Evolutionary conservation across 2,329 filamentous ascomycete genomes (phyloP).

Genomic region (Fusarium ambrosium): DNA sequence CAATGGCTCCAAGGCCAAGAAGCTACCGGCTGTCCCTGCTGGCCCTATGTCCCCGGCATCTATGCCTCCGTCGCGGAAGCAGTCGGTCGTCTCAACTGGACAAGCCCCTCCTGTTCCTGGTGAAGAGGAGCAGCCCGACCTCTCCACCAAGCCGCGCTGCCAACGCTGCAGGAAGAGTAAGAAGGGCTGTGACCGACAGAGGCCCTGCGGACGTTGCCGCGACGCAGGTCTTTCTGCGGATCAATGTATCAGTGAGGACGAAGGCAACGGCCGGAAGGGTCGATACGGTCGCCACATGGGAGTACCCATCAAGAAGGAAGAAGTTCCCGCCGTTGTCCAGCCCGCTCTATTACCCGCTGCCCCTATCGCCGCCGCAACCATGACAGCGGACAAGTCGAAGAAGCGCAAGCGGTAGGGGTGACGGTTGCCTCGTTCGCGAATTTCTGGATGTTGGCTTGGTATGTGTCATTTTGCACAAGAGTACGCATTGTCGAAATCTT

Average conservation of each 20-base stretch:
- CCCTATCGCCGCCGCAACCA: conserved; percentile 56
- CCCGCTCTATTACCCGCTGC: conserved; percentile 59
- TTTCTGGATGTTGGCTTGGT: conserved; percentile 16
- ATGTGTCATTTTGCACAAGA: conserved; percentile 29
- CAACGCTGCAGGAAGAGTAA: conserved; percentile 99
- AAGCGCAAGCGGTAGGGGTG: conserved; percentile 69
- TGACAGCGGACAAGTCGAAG: conserved; percentile 68
- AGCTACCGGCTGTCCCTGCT: conserved; percentile 55
- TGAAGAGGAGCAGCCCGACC: conserved; percentile 89
- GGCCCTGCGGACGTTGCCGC: conserved; percentile 94
- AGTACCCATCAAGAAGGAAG: conserved; percentile 72
- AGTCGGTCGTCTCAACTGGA: conserved; percentile 74
- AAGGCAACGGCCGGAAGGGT: conserved; percentile 96
- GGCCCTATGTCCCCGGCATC: conserved; percentile 75
- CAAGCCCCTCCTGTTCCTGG: conserved; percentile 68
- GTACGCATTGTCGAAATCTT: conserved; percentile 22
- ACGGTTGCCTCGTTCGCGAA: background rate
- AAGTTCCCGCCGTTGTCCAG: conserved; percentile 57
- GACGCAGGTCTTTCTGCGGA: conserved; percentile 95
- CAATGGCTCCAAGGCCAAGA: conserved; percentile 64
- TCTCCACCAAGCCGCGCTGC: conserved; percentile 96
- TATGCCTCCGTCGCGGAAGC: conserved; percentile 80
- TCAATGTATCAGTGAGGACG: conserved; percentile 96
- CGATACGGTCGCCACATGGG: conserved; percentile 84
- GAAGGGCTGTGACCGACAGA: conserved; percentile 97